phyloP scores from a whole-genome alignment of 2,329 filamentous ascomycete genomes.

The Colletotrichum truncatum region DNA sequence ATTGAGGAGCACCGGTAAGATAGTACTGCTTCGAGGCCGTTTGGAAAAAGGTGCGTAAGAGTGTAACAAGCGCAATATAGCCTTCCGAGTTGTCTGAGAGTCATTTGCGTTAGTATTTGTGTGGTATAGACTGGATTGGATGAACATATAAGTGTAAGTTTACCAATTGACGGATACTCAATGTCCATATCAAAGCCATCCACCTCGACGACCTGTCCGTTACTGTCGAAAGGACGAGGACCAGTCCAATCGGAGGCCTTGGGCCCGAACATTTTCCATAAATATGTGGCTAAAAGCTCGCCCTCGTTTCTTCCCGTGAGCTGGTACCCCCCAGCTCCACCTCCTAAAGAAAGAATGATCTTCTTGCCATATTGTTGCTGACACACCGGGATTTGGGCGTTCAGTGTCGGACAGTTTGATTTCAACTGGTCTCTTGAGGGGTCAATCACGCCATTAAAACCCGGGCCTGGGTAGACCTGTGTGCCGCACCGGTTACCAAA shows the following conservation, averaged over 20 bases:
- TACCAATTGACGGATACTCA: slow-evolving; percentile 38
- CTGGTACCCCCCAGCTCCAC: slow-evolving; percentile 44
- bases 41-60: slow-evolving; percentile 37
- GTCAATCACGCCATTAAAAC: slow-evolving; percentile 41
- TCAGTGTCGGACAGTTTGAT: slow-evolving; percentile 44
- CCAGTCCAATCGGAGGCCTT: slow-evolving; percentile 41
- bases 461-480: slow-evolving; percentile 40
- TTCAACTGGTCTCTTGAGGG: slow-evolving; percentile 42
- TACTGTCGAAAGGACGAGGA: slow-evolving; percentile 26
- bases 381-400: slow-evolving; percentile 48
- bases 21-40: slow-evolving; percentile 43
- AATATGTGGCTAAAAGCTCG: slow-evolving; percentile 42
- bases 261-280: slow-evolving; percentile 53
- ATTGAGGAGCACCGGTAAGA: slow-evolving; percentile 58
- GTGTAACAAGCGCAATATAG: slow-evolving; percentile 39
- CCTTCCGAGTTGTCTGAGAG: slow-evolving; percentile 37
- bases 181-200: slow-evolving; percentile 44
- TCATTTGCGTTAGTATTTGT: no score
- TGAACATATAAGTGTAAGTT: background rate
- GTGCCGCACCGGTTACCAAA: slow-evolving; percentile 52
- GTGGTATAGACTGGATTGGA: background rate
- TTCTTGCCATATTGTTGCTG: slow-evolving; percentile 48
- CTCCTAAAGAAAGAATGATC: slow-evolving; percentile 51
- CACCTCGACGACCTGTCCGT: slow-evolving; percentile 38
- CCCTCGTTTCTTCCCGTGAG: slow-evolving; percentile 46